A percentile compares a stretch with the other conserved stretches of the same genome.
Evolutionary conservation across 2,329 filamentous ascomycete genomes (phyloP).

Genomic region (Rutstroemia sp.): DNA sequence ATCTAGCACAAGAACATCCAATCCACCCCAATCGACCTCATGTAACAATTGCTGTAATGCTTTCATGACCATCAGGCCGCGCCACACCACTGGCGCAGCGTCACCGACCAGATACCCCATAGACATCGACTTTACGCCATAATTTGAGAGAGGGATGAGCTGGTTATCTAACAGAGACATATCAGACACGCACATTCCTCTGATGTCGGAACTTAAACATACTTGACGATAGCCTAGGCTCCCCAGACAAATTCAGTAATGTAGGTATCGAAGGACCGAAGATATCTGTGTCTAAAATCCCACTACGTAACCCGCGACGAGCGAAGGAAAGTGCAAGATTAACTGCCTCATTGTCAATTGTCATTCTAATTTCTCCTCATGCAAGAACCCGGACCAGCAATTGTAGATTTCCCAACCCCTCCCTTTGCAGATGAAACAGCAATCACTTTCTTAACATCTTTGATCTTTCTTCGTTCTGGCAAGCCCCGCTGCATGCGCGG

Average conservation of each 20-base stretch:
- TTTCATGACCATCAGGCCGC: constrained; percentile 96
- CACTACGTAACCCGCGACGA: constrained; percentile 69
- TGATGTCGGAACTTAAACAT: constrained; percentile 28
- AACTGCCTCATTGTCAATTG: constrained; percentile 32
- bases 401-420: constrained; percentile 95
- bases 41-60: constrained; percentile 92
- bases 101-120: constrained; percentile 90
- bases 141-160: constrained; percentile 82
- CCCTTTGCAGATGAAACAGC: constrained; percentile 97
- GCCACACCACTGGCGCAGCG: constrained; percentile 82
- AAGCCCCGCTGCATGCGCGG: constrained; percentile 74
- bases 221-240: constrained; percentile 70
- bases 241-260: constrained; percentile 71
- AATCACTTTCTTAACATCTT: constrained; percentile 82
- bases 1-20: constrained; percentile 86
- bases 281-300: constrained; percentile 92
- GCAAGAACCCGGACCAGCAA: constrained; percentile 54
- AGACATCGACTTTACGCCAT: constrained; percentile 96
- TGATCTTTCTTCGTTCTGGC: constrained; percentile 73
- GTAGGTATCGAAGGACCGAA: constrained; percentile 95
- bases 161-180: constrained; percentile 54
- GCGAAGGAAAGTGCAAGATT: constrained; percentile 88
- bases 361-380: neutral
- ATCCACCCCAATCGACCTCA: constrained; percentile 85
- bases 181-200: constrained; percentile 20